Evolutionary conservation across 768 basidiomycete genomes (phyloP), one percentile per base, ranked within the genome.

Genomic region (Panaeolus cyanescens): DNA sequence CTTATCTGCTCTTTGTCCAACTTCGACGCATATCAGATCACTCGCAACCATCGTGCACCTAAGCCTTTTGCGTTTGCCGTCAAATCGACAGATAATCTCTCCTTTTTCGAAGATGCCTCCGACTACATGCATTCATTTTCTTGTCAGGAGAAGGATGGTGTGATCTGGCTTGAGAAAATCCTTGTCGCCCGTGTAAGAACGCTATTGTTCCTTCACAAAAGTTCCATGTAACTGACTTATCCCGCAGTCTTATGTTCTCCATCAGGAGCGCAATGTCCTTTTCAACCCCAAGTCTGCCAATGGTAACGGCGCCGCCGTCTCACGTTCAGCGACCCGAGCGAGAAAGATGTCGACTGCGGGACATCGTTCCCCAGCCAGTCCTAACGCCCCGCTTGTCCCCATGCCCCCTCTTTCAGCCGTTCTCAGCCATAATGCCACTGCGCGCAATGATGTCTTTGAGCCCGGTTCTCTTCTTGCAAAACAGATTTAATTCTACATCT

Each of bases 41-140:
- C 89, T 10, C 85, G 92, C 19, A 72, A 83, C 31, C 85, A 91
- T 74, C 92, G 91, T 67, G 81, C 92, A 1, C 96, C 96, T 0
- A 95, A 94, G 70, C 80, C 86, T 0, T 96, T 87, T 64, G 84
- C 89, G 20, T 96, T 98, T 69, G 87, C 92, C 33, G 76, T 96
- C 68, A 96, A 96, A 74, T 93, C 93, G 3, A 91, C 92, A 10
- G 94, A 96, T 68, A 92, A 90, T 68, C 78, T 91, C 25, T 85
- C 91, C 1, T 82, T 90, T 68, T 98, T 98, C 68, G 95, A 97
- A 76, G 88, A 93, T 71, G 85, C 85, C 4, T 82, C 87, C 31
- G 95, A 99, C 68, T 98, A 96, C 75, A 72, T 94, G 59, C 95
- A 97, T 70, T 79, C 89, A 54, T 95, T 99, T 70, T 88, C 88